These are phyloP conservation scores for Oxyria digyna DNA, from an alignment of 148 eudicot species.

Conservation along the genomic window DNA sequence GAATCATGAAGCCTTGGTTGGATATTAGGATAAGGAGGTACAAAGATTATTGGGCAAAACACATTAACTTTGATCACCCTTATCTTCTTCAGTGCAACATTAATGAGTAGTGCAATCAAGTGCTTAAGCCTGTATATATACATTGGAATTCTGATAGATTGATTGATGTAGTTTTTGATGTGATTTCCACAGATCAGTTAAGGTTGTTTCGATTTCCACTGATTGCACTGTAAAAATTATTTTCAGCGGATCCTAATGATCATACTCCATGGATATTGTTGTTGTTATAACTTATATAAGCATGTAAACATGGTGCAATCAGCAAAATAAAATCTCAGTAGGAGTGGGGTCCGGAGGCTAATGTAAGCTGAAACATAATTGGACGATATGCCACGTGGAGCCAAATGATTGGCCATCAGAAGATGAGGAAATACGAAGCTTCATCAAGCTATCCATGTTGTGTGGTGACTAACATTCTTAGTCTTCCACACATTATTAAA, in stretches of 20 bases:
- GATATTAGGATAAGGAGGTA: constrained; percentile 67
- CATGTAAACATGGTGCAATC: no score
- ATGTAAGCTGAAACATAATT: neutral
- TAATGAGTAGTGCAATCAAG: constrained; percentile 30
- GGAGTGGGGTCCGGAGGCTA: neutral
- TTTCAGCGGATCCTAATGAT: no score
- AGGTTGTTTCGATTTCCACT: no score
- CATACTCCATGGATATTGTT: no score
- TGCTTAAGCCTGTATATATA: neutral
- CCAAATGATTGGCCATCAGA: constrained; percentile 26
- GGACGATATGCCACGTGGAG: constrained; percentile 55
- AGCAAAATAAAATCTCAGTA: neutral
- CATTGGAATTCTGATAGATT: neutral
- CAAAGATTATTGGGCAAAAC: constrained; percentile 64
- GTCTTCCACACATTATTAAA: neutral
- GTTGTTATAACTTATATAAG: no score
- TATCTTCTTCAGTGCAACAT: constrained; percentile 78
- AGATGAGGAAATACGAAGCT: constrained; percentile 32
- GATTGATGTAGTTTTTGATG: neutral
- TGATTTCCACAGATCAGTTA: no score
- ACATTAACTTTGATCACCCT: constrained; percentile 49
- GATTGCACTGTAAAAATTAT: no score
- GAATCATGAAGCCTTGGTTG: constrained; percentile 90
- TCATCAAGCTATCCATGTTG: constrained; percentile 33
- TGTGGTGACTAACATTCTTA: constrained; percentile 21